Base-by-base conservation (phyloP, 495 filamentous ascomycete genomes). In the Penicillium lagena region DNA sequence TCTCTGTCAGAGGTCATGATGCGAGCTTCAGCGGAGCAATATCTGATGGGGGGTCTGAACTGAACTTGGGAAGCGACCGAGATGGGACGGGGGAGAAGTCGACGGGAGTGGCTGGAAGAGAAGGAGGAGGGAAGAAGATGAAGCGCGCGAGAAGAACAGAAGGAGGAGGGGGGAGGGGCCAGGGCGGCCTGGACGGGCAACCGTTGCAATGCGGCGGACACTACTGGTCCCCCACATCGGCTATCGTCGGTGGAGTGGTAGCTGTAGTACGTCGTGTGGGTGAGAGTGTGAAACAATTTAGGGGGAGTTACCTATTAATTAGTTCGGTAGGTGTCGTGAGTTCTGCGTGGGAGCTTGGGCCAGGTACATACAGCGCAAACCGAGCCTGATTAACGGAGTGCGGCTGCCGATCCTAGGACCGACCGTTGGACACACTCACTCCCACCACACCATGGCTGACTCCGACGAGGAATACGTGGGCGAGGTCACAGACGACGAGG, bases 391-490 rank as follows among this genome's bases (percentile, higher is more conserved):
- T 22, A 6, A 22, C 22, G 22, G 22, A 6, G 22, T 22, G 22
- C 22, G 22, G 22, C 22, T 22, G 2, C 22, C 22, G 22, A 22
- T 22, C 22, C 22, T 4, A 22, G 22, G 22, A 22, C 22, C 1
- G 17, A 17, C 17, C 17, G 17, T 22, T 22, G 22, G 22, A 32
- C 30, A 22, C n/a, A 10, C 30, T 27, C 8, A 9, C 40, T 28
- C 11, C 8, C 13, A 30, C 9, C 11, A 22, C 38, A 45, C 40
- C 22, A 73, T 73, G 70, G 67, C 67, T 11, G 70, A 71, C 49
- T 91, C 85, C 45, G 83, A 96, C 57, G 86, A 83, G 51, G 90
- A 96, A 51, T 95, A 89, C 60, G 77, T 90, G 50, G 83, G 79
- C 41, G 80, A 81, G 41, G 68, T 77, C 42, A 89, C 88, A 7